These are phyloP conservation scores for Claviceps quebecensis DNA, from an alignment of 2,329 filamentous ascomycete species.

Conservation along the genomic window DNA sequence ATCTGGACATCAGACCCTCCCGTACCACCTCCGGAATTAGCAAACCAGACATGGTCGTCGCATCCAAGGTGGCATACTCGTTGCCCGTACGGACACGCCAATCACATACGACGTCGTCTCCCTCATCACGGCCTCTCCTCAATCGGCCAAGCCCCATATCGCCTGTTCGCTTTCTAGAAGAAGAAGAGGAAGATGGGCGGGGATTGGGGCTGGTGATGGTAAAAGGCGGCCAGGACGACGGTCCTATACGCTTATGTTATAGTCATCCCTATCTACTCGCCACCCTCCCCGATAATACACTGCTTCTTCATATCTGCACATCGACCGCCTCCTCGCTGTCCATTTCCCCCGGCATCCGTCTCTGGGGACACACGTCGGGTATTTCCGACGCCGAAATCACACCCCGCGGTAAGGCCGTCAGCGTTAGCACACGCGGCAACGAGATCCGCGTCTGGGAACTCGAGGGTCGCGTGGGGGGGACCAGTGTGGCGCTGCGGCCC, in stretches of 20 bases:
- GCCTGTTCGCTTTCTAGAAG: neutral
- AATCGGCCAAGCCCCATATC: neutral
- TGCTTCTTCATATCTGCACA: slow-evolving; percentile 68
- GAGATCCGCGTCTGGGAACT: slow-evolving; percentile 82
- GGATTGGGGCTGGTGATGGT: too few relatives aligned
- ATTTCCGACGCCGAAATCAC: slow-evolving; percentile 79
- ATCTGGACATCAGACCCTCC: slow-evolving; percentile 48
- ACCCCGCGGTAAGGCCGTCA: slow-evolving; percentile 73
- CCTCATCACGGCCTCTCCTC: neutral
- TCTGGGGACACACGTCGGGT: slow-evolving; percentile 87
- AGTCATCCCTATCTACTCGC: slow-evolving; percentile 74
- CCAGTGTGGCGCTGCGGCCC: slow-evolving; percentile 40
- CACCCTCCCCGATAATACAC: slow-evolving; percentile 74
- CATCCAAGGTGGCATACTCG: slow-evolving; percentile 23
- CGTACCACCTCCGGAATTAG: slow-evolving; percentile 10
- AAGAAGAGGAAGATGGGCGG: too few relatives aligned
- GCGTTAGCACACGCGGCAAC: slow-evolving; percentile 67
- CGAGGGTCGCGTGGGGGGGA: slow-evolving; percentile 49
- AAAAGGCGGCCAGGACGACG: slow-evolving; percentile 13
- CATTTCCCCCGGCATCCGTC: slow-evolving; percentile 58
- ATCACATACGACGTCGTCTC: slow-evolving; percentile 4
- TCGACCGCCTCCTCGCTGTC: slow-evolving; percentile 53
- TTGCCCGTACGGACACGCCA: slow-evolving; percentile 17
- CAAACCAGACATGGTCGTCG: slow-evolving; percentile 15
- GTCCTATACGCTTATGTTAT: slow-evolving; percentile 54